Percentiles rank a stretch among this genome's conserved stretches.
phyloP scores from a whole-genome alignment of 495 filamentous ascomycete genomes.

The Tuber borchii region DNA sequence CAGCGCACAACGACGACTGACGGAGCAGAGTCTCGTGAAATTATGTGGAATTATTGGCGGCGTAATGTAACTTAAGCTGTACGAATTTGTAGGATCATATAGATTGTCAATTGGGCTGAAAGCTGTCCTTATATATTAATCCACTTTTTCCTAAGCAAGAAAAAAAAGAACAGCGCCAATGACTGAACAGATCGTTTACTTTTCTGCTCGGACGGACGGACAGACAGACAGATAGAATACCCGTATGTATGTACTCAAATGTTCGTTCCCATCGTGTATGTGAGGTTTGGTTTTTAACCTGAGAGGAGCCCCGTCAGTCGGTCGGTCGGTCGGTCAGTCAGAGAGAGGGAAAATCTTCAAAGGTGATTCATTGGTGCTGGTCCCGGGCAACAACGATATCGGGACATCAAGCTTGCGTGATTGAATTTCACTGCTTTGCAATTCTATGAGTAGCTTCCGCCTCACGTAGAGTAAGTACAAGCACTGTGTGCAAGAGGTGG shows the following conservation, averaged over 20 bases:
- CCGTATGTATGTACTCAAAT: conserved; percentile 4
- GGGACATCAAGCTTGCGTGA: neutral
- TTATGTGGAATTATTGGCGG: neutral
- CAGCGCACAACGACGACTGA: neutral
- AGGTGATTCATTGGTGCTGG: neutral
- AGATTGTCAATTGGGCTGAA: neutral
- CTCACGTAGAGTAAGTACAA: neutral
- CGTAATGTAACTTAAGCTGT: neutral
- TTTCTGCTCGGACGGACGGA: neutral
- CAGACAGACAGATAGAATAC: neutral
- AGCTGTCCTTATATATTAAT: conserved; percentile 6
- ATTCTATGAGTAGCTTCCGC: neutral
- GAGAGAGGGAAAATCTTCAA: neutral
- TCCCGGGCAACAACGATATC: neutral
- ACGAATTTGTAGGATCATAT: neutral
- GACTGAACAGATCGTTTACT: neutral
- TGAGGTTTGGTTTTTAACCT: neutral
- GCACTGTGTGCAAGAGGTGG: neutral
- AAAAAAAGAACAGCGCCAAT: neutral
- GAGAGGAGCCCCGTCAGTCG: neutral
- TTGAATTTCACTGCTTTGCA: neutral
- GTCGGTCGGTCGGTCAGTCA: neutral
- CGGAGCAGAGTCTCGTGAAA: neutral
- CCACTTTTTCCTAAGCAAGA: neutral
- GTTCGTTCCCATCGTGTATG: neutral